Conservation (phyloP, 2,329 filamentous ascomycete genomes). For the Pseudocercospora vitis region DNA sequence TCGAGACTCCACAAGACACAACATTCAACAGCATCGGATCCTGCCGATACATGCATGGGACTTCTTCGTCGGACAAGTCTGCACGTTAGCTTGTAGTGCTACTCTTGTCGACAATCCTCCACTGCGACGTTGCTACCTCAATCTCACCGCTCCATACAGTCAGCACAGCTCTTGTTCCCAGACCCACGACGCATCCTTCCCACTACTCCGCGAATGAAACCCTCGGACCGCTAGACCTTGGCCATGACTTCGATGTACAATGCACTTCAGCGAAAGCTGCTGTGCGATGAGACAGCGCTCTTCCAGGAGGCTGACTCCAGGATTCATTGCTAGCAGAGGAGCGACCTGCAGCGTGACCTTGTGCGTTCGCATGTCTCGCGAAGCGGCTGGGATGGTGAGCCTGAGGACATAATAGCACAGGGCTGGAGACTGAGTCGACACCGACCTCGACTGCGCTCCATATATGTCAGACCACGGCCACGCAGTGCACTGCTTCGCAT, state of each 20-base stretch:
- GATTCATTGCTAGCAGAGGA: background rate
- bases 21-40: background rate
- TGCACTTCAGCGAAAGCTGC: slow-evolving; percentile 2
- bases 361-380: slow-evolving; percentile 1
- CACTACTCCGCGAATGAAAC: background rate
- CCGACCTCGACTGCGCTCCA: too few relatives aligned
- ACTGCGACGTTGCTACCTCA: background rate
- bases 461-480: too few relatives aligned
- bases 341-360: background rate
- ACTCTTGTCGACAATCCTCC: background rate
- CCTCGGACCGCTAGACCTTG: background rate
- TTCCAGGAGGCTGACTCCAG: background rate
- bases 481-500: too few relatives aligned
- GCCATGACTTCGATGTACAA: background rate
- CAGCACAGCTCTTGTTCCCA: slow-evolving; percentile 1
- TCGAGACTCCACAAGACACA: background rate
- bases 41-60: background rate
- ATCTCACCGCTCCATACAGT: slow-evolving; percentile 3
- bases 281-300: background rate
- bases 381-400: background rate
- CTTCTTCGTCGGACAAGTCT: slow-evolving; percentile 6
- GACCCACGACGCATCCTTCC: background rate
- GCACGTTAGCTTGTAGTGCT: slow-evolving; percentile 2
- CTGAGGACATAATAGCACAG: too few relatives aligned
- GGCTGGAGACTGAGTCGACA: too few relatives aligned